Base-by-base conservation (phyloP, 306 rosid genomes). In the Acmispon strigosus region DNA sequence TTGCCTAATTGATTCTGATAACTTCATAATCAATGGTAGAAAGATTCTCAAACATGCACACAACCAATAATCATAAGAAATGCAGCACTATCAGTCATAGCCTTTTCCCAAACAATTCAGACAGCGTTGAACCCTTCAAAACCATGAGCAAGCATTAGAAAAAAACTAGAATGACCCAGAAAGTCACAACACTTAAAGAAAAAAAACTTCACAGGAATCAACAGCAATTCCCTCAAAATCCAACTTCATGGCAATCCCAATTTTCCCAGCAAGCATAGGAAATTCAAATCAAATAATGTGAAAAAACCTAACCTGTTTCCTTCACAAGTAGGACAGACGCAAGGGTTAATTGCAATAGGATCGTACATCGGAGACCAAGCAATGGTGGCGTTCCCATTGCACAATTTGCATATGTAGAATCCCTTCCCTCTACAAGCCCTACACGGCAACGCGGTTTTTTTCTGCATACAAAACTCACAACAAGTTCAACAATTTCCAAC, bases 321-420 rank as follows among this genome's bases (percentile, higher is more conserved):
- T 16, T 95, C 99, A 34, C 97, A 95, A 44, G 99, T 89, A 18
- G 96, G 96, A 77, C 99, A 95, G 51, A 91, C 81, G 53, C 97
- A 95, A 0, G 99, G 97, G 77, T 91, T 95, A 66, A 95, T 86
- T 70, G 92, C 96, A 69, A 95, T 50, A 11, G 99, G 99, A 69
- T 87, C 99, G 18, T 63, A 84, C 90, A 92, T 73, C 4, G 97
- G 94, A 11, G 97, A 92, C 97, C 97, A 92, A 45, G 87, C 51
- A 54, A 91, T 79, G 42, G 86, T 85, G 10, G 91, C 78, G 51
- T 91, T 91, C 44, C 96, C 97, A 19, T 80, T 61, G 81, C 99
- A 94, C 42, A 94, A 60, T 82, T 86, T 94, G 91, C 99, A 94
- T 15, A 87, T 77, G 52, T 87, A 87, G 74, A 91, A 91, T 44